phyloP scores from a whole-genome alignment of 2,329 filamentous ascomycete species.

The Colletotrichum neosansevieriae region DNA sequence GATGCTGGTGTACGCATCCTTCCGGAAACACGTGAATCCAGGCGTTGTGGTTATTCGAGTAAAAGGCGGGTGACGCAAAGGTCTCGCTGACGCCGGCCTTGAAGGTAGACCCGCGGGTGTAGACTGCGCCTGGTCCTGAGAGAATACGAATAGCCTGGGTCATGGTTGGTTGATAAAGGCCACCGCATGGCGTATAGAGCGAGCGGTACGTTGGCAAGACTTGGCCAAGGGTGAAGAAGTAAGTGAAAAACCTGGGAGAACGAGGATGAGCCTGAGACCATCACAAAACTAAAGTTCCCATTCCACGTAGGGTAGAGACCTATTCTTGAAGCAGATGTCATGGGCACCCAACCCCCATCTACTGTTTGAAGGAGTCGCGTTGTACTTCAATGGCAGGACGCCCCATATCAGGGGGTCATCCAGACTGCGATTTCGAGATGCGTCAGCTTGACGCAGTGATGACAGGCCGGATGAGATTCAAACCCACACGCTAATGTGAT shows the following conservation, averaged over 20 bases:
- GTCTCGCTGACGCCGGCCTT: constrained; percentile 72
- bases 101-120: constrained; percentile 27
- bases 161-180: constrained; percentile 90
- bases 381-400: constrained; percentile 80
- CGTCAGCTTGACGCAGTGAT: constrained; percentile 34
- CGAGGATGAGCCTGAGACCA: constrained; percentile 29
- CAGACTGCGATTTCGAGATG: constrained; percentile 66
- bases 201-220: constrained; percentile 89
- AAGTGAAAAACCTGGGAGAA: constrained; percentile 68
- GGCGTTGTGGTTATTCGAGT: constrained; percentile 74
- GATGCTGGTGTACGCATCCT: constrained; percentile 91
- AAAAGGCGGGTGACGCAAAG: constrained; percentile 79
- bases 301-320: constrained; percentile 58
- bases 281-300: constrained; percentile 13
- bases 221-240: constrained; percentile 91
- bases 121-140: constrained; percentile 60
- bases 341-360: constrained; percentile 93
- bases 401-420: constrained; percentile 98
- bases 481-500: constrained; percentile 89
- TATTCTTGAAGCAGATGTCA: constrained; percentile 93
- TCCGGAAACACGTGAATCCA: constrained; percentile 99
- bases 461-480: constrained; percentile 10
- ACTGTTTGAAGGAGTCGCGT: constrained; percentile 78
- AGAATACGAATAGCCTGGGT: constrained; percentile 87
- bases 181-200: constrained; percentile 82